Base-by-base conservation (phyloP, 164 flowering plant species). In the Annona cherimola region DNA sequence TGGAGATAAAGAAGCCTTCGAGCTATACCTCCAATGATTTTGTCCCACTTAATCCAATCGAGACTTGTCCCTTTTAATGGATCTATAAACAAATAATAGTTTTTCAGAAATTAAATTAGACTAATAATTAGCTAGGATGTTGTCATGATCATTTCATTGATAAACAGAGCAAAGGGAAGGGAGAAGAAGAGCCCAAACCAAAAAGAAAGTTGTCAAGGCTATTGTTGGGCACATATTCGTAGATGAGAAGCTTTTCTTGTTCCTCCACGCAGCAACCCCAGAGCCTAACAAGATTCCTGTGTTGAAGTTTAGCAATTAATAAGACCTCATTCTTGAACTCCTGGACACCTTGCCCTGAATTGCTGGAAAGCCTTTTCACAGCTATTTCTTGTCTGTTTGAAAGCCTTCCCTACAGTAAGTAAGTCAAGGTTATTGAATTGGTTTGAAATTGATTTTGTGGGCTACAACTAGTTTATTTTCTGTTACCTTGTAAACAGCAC, bases 1-100 rank as follows among this genome's bases (percentile, higher is more conserved):
- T 89, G 93, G 64, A 89, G 84, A 67, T 89, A 89, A 11, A 86
- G 79, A 66, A 89, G 57, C 8, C 91, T 89, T 63, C 84, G 77
- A 20, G 87, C 85, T 14, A 87, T 80, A 3, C 91, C 91, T 39
- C 14, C 64, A 1, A 81, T 79, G 6, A 79, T 79, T 20, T 69
- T 75, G 46, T 60, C 67, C 11, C 82, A 79, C 3, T 9, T 71
- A n/a, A 46, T 20, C 80, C 84, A 82, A 45, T 75, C 66, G 40
- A 82, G 26, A 40, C 20, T 62, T 0, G 3, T 40, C 0, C 64
- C 45, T 42, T 46, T 70, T 5, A 0, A n/a, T 12, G 45, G 69
- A 62, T 70, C 69, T 70, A 65, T 41, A 43, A 18, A 14, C 4
- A 67, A n/a, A 44, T 18, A 26, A 3, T 5, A 69, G 6, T 61